Conservation (phyloP, 176 grass and related monocot genomes). For the Aegilops tauschii region DNA sequence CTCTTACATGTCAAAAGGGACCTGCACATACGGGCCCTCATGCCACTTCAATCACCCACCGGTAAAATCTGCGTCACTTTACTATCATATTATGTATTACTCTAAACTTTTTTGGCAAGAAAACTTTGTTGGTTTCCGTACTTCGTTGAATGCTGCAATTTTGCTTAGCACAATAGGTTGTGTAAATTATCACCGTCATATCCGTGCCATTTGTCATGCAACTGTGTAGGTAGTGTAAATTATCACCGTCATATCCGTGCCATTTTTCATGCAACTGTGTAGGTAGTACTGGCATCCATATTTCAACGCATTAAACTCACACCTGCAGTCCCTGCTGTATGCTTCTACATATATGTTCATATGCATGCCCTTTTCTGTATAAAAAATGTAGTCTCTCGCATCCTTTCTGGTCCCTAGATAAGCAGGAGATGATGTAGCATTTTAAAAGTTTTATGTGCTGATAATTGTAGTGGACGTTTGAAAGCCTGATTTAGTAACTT, state of each 20-base stretch:
- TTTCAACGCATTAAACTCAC: background rate
- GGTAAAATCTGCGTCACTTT: conserved; percentile 11
- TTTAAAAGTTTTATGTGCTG: background rate
- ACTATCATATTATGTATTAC: background rate
- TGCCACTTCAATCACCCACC: conserved; percentile 54
- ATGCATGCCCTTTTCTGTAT: background rate
- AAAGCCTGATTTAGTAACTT: background rate
- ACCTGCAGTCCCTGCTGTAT: background rate
- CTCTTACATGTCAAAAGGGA: conserved; percentile 47
- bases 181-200: background rate
- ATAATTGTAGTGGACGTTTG: conserved; percentile 7
- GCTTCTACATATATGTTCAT: background rate
- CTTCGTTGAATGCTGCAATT: background rate
- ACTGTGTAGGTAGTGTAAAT: background rate
- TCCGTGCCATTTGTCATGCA: background rate
- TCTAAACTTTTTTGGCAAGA: background rate
- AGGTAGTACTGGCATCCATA: background rate
- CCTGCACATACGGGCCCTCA: conserved; percentile 34
- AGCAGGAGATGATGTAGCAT: background rate
- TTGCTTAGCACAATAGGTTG: background rate
- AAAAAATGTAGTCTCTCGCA: background rate
- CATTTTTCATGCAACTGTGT: background rate
- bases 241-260: too few relatives aligned
- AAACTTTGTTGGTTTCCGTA: background rate
- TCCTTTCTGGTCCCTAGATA: background rate